Conservation (phyloP, 768 basidiomycete genomes). For the Mycena haematopus region DNA sequence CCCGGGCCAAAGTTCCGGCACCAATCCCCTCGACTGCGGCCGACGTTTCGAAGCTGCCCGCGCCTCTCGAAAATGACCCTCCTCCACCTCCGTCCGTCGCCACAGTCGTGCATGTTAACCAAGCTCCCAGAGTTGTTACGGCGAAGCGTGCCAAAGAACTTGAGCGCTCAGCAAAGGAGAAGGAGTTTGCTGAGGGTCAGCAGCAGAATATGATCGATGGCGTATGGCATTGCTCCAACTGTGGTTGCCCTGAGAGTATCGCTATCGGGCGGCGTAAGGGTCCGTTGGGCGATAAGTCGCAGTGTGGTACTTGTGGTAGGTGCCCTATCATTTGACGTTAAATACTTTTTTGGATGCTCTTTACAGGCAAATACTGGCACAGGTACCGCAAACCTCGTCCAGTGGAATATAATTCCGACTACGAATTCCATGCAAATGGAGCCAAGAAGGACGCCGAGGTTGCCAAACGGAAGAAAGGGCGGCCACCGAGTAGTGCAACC, state of each 20-base stretch:
- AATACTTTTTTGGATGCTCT: conserved; percentile 12
- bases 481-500: conserved; percentile 50
- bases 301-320: conserved; percentile 93
- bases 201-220: conserved; percentile 84
- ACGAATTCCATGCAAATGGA: conserved; percentile 65
- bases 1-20: conserved; percentile 64
- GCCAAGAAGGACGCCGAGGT: conserved; percentile 62
- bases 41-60: conserved; percentile 61
- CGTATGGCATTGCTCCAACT: conserved; percentile 95
- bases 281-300: conserved; percentile 86
- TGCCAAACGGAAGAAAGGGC: conserved; percentile 56
- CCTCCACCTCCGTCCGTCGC: conserved; percentile 47
- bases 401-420: conserved; percentile 79
- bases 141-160: conserved; percentile 75
- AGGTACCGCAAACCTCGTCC: conserved; percentile 82
- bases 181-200: conserved; percentile 82
- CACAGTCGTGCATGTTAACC: conserved; percentile 50
- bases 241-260: conserved; percentile 87
- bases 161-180: conserved; percentile 84
- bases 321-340: conserved; percentile 27
- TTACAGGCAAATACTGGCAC: conserved; percentile 88
- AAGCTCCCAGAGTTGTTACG: conserved; percentile 52
- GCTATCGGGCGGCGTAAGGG: conserved; percentile 89
- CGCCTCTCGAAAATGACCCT: conserved; percentile 67
- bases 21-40: conserved; percentile 74